phyloP scores from a whole-genome alignment of 2,329 filamentous ascomycete species.

The Periconia sp. region DNA sequence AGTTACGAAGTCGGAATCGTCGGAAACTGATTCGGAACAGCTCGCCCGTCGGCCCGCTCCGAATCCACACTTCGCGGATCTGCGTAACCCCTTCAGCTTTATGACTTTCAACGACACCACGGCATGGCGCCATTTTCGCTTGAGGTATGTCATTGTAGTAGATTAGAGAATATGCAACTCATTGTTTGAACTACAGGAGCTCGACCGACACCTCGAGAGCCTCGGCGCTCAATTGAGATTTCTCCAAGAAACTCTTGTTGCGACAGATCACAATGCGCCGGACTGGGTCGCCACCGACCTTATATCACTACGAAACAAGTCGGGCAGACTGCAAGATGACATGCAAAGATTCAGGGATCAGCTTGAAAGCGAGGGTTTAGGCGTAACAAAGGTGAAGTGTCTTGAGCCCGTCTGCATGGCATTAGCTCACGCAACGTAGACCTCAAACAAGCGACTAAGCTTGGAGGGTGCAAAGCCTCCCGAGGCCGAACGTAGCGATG shows the following conservation, averaged over 20 bases:
- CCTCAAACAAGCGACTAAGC: constrained; percentile 35
- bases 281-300: constrained; percentile 45
- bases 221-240: constrained; percentile 36
- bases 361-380: constrained; percentile 33
- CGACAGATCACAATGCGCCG: constrained; percentile 41
- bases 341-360: constrained; percentile 41
- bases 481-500: background rate
- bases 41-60: constrained; percentile 6
- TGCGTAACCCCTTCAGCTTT: constrained; percentile 1
- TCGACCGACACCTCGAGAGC: constrained; percentile 39
- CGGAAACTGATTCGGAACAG: constrained; percentile 13
- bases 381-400: constrained; percentile 26
- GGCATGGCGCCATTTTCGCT: constrained; percentile 34
- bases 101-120: constrained; percentile 5
- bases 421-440: constrained; percentile 14
- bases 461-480: constrained; percentile 27
- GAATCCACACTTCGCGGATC: constrained; percentile 1
- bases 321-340: constrained; percentile 39
- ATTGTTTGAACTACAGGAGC: constrained; percentile 31
- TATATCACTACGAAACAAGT: constrained; percentile 38
- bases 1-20: constrained; percentile 14
- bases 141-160: constrained; percentile 21
- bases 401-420: background rate
- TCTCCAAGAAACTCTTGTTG: constrained; percentile 38
- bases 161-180: background rate